Conservation (phyloP, 257 asterid genomes). For the Parsonsia alboflavescens region DNA sequence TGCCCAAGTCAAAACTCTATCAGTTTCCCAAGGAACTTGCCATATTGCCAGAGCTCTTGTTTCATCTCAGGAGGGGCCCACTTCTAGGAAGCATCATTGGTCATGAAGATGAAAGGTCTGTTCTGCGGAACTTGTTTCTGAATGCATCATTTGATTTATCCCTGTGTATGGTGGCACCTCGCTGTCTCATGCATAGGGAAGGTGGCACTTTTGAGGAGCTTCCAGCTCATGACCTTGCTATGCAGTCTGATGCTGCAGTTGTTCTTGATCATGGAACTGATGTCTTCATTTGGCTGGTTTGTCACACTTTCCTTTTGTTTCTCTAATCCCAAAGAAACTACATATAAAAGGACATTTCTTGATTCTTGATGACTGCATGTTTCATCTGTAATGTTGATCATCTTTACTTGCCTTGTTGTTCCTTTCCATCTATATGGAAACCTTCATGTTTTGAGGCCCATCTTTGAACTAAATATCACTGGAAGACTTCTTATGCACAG, state of each 20-base stretch:
- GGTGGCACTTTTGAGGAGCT: slow-evolving; percentile 98
- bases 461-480: not conserved
- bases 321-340: not conserved
- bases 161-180: slow-evolving; percentile 94
- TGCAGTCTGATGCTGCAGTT: slow-evolving; percentile 98
- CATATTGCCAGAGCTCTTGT: slow-evolving; percentile 71
- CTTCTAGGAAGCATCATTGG: slow-evolving; percentile 84
- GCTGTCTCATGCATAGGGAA: slow-evolving; percentile 95
- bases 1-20: slow-evolving; percentile 74
- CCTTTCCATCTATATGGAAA: not conserved
- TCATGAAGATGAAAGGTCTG: slow-evolving; percentile 94
- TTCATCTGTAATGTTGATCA: not conserved
- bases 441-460: not conserved
- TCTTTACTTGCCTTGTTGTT: not conserved
- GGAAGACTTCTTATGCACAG: not conserved
- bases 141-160: slow-evolving; percentile 90
- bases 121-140: slow-evolving; percentile 69
- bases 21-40: slow-evolving; percentile 82
- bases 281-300: slow-evolving; percentile 97
- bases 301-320: slow-evolving; percentile 13
- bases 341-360: too few relatives aligned
- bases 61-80: slow-evolving; percentile 91
- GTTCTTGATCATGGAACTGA: slow-evolving; percentile 99
- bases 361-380: not conserved
- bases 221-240: slow-evolving; percentile 93